Base-by-base conservation (phyloP, 805 yeast species). In the Saccharomycopsis babjevae region DNA sequence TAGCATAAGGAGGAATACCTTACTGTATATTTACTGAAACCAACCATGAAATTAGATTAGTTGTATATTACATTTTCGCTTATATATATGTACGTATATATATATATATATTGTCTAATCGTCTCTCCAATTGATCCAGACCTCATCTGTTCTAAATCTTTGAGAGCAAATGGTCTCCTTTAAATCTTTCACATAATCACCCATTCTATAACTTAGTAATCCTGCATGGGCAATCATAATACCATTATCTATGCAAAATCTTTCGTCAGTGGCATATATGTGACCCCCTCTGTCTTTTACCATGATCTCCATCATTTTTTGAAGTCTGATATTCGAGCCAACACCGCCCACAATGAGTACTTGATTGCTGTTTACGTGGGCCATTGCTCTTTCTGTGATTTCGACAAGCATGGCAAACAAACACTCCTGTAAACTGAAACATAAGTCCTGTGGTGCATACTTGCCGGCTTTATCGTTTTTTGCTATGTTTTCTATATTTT, bases 181-280 rank as follows among this genome's bases (percentile, higher is more conserved):
- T 57, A 93, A 67, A 6, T 76, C 78, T 30, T 75, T 79, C 1
- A 82, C 82, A 15, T 69, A 68, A 60, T 82, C 83, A 0, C 97
- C 97, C 79, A 85, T 87, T 67, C 98, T 78, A 69, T 83, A 91
- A 58, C 88, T 89, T 62, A 94, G 72, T 56, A 94, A 75, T 0
- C 99, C 99, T 0, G 99, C 98, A 69, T 94, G 99, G 0, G 99
- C 99, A 68, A 94, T 94, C 99, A 94, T 94, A 43, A 93, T 94
- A 11, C 99, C 99, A 69, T 94, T 94, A 71, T 94, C 99, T 54
- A 94, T 94, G 73, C 99, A 94, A 70, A 94, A 93, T 62, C 98
- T 75, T 70, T 94, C 98, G 72, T 94, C 99, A 0, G 99, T 94
- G 2, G 99, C 97, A 70, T 79, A 90, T 3, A 94, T 86, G n/a